Evolutionary conservation across 306 rosid genomes (phyloP), one percentile per base, ranked within the genome.

Genomic region (Inga oerstediana): DNA sequence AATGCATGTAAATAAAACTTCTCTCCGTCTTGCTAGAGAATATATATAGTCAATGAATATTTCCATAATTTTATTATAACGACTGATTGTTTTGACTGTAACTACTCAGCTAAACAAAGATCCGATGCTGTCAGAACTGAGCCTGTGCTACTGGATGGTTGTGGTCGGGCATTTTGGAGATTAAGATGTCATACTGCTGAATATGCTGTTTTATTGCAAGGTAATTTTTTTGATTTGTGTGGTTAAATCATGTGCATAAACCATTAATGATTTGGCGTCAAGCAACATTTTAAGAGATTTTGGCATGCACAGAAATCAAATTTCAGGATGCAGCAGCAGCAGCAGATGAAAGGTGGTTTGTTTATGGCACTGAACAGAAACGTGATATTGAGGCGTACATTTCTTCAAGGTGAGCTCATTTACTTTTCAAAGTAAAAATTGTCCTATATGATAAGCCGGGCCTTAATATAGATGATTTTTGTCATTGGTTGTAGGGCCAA

Each of bases 101-200:
- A 46, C 13, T 24, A 77, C 51, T 13, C 27, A 88, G 88, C 39
- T 22, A 85, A 76, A 41, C 70, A 75, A 58, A 8, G 3, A 30
- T 82, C 87, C 77, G 84, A 85, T 73, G 88, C 84, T 19, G 6
- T 44, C 3, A 85, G 91, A 80, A 68, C 49, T 2, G 72, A 77
- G 43, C 87, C 85, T 4, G 74, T 68, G 78, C 69, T 77, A 71
- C 3, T 67, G 73, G 91, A 85, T 56, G n/a, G 7, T 3, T 74
- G 24, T 66, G 86, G 88, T 22, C 71, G 72, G 24, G 56, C 45
- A 19, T 85, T 88, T 56, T 88, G 91, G 91, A 80, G 83, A 81
- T 37, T 88, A 0, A 52, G 22, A 58, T 73, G 85, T 71, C 83
- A 73, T 27, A 10, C 51, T 10, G 79, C 10, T 43, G 84, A 85